Base-by-base conservation (phyloP, 768 basidiomycete genomes). In the Rhizopogon vinicolor region DNA sequence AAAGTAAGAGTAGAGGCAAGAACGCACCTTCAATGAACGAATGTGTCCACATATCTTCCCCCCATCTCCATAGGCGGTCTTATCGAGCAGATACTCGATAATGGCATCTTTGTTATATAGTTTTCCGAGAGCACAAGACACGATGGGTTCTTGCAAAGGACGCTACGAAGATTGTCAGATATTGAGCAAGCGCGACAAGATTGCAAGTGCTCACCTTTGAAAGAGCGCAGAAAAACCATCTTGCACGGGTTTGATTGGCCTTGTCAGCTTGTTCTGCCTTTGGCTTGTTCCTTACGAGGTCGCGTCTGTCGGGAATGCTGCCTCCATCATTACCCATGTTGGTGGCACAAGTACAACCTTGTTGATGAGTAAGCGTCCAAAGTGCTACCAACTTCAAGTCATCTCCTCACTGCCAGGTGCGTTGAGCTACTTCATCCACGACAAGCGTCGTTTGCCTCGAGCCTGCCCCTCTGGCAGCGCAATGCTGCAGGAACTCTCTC, bases 91-190 rank as follows among this genome's bases (percentile, higher is more conserved):
- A 71, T 86, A 96, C 68, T 97, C 92, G 41, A 99, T 81, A 28
- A 99, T 76, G 1, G 95, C 84, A 62, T 96, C 96, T 66, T 96
- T 97, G 73, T 98, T 99, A 68, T 98, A 98, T 0, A 99, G 75
- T 69, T 95, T 96, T 10, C 97, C 97, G 0, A 98, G 78, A 0
- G 86, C 86, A 71, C 93, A 96, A 0, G 94, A 87, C 0, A 98
- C 97, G 5, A 98, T 77, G 0, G 97, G 97, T 56, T 91, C 86
- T 63, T 87, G 85, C 1, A 98, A 78, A n/a, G 85, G 86, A 52
- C 82, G 81, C 93, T 95, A 64, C 33, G 43, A 13, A 41, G n/a
- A 31, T 2, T 13, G 43, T 65, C 7, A 58, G 39, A 16, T 53
- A 41, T 55, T 41, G 33, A 19, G 3, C 29, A 8, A 18, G 37